Evolutionary conservation across 129 eudicot species (phyloP), one percentile per base, ranked within the genome.

Genomic region (Flaveria bidentis): DNA sequence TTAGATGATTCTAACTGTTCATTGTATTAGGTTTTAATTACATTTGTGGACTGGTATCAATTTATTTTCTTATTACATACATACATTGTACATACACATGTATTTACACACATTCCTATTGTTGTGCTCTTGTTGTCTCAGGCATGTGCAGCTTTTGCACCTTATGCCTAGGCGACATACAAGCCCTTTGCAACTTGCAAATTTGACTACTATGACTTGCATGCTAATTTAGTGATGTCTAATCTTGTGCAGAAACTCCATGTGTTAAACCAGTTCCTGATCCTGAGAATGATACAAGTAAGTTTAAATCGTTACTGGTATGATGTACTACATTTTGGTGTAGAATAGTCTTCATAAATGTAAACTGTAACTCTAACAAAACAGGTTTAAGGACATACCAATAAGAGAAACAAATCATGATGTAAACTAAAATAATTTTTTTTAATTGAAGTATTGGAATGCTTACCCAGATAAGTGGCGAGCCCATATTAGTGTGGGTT

Each of bases 161-260:
- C 46, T 50, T 30, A 26, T 46, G 68, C 18, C 67, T 28, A 62
- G 45, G 68, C 12, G 9, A 25, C 16, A 60, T 4, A 11, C 9
- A 18, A 62, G 20, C 20, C 42, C 45, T 63, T 63, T 63, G 69
- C 22, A 17, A 3, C 23, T 63, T 63, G 69, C 12, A 3, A 63
- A 39, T 63, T 63, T 28, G 12, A 63, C 69, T 6, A 63, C 30
- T 14, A 46, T 7, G 57, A 14, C 56, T 57, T 51, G 15, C 53
- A 69, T 71, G 74, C 81, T 80, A 46, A 80, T 76, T 17, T 25
- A 20, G 51, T 23, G 14, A 39, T 45, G 45, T 58, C 25, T 73
- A 75, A n/a, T 50, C 15, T 6, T 46, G 22, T 65, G 86, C 90
- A 89, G 96, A 90, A 74, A 65, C 74, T 80, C 85, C 92, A 9